Evolutionary conservation across 805 yeast species (phyloP).

Genomic region (Cyberlindnera euphorbiiphila): DNA sequence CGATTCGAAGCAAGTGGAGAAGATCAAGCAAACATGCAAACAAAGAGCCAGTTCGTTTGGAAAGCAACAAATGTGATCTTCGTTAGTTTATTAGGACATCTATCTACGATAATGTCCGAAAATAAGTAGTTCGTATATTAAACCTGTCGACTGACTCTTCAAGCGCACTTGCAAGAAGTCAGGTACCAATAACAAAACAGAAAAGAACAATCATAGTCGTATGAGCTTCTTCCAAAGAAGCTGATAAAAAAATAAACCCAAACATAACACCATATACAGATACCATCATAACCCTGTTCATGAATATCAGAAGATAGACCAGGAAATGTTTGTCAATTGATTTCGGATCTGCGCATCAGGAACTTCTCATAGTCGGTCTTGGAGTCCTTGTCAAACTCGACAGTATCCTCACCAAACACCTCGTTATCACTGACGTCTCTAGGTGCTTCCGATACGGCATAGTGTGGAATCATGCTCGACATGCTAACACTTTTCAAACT

Average conservation of each 20-base stretch:
- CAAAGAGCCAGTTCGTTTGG: no score
- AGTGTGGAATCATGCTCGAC: conserved; percentile 29
- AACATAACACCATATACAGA: not conserved
- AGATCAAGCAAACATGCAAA: no score
- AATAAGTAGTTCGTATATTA: no score
- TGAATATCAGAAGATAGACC: not conserved
- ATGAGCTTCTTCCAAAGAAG: not conserved
- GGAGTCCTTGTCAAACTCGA: conserved; percentile 20
- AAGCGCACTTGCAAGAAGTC: no score
- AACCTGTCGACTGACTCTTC: no score
- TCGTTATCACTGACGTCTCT: conserved; percentile 12
- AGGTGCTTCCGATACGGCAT: conserved; percentile 16
- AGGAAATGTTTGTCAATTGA: not conserved
- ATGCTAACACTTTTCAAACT: conserved; percentile 24
- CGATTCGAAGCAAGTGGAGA: no score
- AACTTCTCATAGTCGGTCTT: conserved; percentile 24
- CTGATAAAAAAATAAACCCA: not conserved
- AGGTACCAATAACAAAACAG: no score
- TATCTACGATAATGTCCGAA: no score
- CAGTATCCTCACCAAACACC: conserved; percentile 13
- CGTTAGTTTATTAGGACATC: no score
- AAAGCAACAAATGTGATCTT: no score
- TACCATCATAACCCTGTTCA: no score
- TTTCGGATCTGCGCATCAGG: conserved; percentile 15
- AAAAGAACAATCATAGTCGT: no score